A percentile compares a stretch with the other conserved stretches of the same genome.
Evolutionary conservation across 78 protist species (phyloP).

Genomic region (Guillardia theta): DNA sequence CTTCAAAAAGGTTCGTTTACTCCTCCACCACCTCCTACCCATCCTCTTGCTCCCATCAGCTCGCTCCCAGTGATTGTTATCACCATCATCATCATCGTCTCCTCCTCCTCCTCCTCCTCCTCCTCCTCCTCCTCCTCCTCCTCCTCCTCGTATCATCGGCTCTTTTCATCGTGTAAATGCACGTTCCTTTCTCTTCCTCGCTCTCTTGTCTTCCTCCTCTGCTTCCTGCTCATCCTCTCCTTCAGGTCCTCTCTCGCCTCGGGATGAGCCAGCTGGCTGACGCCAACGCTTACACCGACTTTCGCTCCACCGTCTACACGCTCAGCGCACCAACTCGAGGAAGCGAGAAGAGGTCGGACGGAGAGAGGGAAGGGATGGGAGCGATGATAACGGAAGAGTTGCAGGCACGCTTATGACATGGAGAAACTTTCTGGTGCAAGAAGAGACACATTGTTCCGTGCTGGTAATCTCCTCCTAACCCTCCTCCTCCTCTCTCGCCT

Average conservation of each 20-base stretch:
- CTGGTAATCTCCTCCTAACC: neutral
- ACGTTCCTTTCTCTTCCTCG: neutral
- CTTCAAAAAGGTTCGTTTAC: neutral
- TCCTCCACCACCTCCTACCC: neutral
- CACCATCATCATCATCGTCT: neutral
- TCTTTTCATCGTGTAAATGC: neutral
- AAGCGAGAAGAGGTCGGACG: neutral
- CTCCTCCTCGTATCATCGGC: neutral
- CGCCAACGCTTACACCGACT: slow-evolving; percentile 35
- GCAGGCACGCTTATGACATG: too few species aligned
- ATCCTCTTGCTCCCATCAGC: neutral
- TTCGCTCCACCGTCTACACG: slow-evolving; percentile 22
- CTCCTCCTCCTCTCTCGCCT: too few species aligned
- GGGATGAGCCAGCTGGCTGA: slow-evolving; percentile 13
- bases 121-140: neutral
- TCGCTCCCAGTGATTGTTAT: neutral
- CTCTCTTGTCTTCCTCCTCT: neutral
- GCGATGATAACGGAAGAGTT: too few species aligned
- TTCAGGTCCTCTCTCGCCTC: neutral
- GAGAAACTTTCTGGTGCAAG: too few species aligned
- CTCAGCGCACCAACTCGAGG: neutral
- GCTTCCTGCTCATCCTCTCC: neutral
- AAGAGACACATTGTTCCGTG: neutral
- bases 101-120: neutral
- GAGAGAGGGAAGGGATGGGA: neutral